These are phyloP conservation scores for Furcasterigmium sp. DNA, from an alignment of 2,329 filamentous ascomycete genomes.

Conservation along the genomic window DNA sequence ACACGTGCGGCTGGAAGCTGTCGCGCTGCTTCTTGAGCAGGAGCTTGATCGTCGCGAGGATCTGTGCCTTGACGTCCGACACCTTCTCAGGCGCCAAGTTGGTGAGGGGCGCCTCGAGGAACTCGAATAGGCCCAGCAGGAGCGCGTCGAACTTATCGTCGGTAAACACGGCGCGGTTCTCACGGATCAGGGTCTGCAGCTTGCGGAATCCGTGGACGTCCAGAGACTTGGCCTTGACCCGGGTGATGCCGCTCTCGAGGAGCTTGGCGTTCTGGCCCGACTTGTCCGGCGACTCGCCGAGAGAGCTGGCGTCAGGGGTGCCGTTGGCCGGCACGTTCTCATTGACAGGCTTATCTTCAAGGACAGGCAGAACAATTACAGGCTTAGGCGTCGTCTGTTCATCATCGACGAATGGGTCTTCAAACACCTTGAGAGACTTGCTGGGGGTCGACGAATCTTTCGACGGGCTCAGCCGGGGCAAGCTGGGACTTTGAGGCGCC, in stretches of 20 bases:
- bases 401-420: slow-evolving; percentile 52
- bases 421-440: slow-evolving; percentile 50
- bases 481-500: not conserved
- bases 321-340: slow-evolving; percentile 31
- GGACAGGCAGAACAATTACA: slow-evolving; percentile 40
- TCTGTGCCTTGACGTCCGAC: slow-evolving; percentile 69
- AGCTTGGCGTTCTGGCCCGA: slow-evolving; percentile 54
- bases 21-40: slow-evolving; percentile 64
- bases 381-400: slow-evolving; percentile 42
- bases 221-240: slow-evolving; percentile 65
- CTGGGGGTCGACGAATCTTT: slow-evolving; percentile 19
- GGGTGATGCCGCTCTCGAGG: slow-evolving; percentile 68
- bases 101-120: slow-evolving; percentile 57
- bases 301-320: slow-evolving; percentile 6
- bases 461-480: not conserved
- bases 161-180: slow-evolving; percentile 56
- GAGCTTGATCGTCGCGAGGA: slow-evolving; percentile 67
- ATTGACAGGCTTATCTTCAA: slow-evolving; percentile 57
- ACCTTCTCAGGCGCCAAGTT: slow-evolving; percentile 57
- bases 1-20: slow-evolving; percentile 62
- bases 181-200: slow-evolving; percentile 68
- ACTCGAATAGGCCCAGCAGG: slow-evolving; percentile 63
- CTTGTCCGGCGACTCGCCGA: slow-evolving; percentile 42
- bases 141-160: slow-evolving; percentile 66
- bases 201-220: slow-evolving; percentile 79